phyloP scores from a whole-genome alignment of 768 basidiomycete genomes.

The Boletus reticulatus region DNA sequence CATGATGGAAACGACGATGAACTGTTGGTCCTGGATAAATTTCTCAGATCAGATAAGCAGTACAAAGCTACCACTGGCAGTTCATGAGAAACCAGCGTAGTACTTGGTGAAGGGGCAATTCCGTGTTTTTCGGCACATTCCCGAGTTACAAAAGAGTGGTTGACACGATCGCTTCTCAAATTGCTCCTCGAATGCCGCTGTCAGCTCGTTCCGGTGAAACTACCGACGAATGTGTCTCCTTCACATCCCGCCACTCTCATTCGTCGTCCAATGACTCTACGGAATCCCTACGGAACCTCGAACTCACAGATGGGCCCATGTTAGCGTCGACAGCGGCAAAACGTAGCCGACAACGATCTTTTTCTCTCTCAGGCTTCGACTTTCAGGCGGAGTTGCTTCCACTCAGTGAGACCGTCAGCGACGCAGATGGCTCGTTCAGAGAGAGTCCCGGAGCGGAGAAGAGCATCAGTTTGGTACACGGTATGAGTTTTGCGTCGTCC shows the following conservation, averaged over 20 bases:
- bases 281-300: slow-evolving; percentile 75
- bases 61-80: no score
- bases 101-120: no score
- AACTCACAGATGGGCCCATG: slow-evolving; percentile 66
- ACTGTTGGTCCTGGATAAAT: no score
- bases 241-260: slow-evolving; percentile 6
- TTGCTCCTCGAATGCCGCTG: slow-evolving; percentile 11
- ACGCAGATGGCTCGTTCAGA: slow-evolving; percentile 50
- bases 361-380: slow-evolving; percentile 75
- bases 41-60: no score
- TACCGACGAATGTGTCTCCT: slow-evolving; percentile 11
- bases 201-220: slow-evolving; percentile 19
- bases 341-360: slow-evolving; percentile 46
- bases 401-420: slow-evolving; percentile 72
- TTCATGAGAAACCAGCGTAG: no score
- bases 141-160: background rate
- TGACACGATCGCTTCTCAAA: background rate
- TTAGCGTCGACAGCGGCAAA: slow-evolving; percentile 11
- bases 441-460: slow-evolving; percentile 65
- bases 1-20: no score
- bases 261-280: slow-evolving; percentile 49
- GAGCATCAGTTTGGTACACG: slow-evolving; percentile 73
- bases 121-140: background rate
- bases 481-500: slow-evolving; percentile 37
- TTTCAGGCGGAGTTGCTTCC: slow-evolving; percentile 78